These are phyloP conservation scores for Cyclotella atomus DNA, from an alignment of 108 stramenopile species.

Conservation along the genomic window DNA sequence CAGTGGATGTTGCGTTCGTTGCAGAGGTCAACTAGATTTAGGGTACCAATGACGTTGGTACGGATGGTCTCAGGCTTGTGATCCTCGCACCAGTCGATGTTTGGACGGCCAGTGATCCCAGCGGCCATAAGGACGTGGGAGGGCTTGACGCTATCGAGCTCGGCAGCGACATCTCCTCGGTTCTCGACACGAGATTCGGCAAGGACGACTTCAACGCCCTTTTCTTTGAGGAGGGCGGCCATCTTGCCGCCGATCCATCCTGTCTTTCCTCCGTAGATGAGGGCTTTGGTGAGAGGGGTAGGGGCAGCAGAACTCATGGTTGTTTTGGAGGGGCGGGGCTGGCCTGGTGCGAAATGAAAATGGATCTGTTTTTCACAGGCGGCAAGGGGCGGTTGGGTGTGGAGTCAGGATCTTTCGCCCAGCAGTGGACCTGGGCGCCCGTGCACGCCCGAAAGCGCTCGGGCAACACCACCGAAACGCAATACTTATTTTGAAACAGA, in stretches of 20 bases:
- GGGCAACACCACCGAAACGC: no score
- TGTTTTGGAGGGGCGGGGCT: not conserved
- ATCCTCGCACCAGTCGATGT: constrained; percentile 99
- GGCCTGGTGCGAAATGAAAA: not conserved
- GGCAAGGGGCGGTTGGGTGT: no score
- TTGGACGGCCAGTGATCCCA: constrained; percentile 99
- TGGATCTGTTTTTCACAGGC: not conserved
- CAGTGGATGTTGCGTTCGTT: constrained; percentile 90
- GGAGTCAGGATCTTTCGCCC: no score
- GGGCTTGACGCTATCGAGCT: constrained; percentile 91
- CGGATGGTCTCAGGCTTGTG: constrained; percentile 96
- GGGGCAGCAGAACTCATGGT: constrained; percentile 24
- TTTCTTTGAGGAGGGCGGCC: constrained; percentile 71
- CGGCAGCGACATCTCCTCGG: constrained; percentile 85
- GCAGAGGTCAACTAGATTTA: constrained; percentile 94
- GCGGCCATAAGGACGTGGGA: constrained; percentile 98
- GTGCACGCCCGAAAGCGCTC: no score
- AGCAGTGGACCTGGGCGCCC: no score
- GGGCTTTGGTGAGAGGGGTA: constrained; percentile 65
- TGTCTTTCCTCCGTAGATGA: constrained; percentile 96
- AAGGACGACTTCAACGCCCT: constrained; percentile 85
- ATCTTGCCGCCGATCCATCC: constrained; percentile 98
- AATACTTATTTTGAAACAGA: no score
- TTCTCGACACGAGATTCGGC: constrained; percentile 93
- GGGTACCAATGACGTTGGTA: constrained; percentile 96